These are phyloP conservation scores for Moricandia arvensis DNA, from an alignment of 345 rosid species.

Conservation along the genomic window DNA sequence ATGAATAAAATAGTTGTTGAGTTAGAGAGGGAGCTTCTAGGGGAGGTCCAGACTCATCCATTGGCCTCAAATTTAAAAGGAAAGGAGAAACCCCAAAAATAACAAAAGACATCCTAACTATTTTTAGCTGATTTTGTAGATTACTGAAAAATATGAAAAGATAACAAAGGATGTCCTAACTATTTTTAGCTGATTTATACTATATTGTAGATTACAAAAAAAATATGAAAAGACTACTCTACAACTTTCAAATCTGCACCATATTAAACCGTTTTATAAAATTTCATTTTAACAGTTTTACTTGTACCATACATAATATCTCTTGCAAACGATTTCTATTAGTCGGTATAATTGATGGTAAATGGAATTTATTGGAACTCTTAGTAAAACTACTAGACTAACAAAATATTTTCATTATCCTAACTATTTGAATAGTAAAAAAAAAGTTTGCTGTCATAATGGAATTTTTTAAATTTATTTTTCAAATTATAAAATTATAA, in stretches of 20 bases:
- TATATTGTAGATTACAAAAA: no score
- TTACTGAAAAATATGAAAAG: no score
- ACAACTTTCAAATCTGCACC: neutral
- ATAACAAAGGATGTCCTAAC: no score
- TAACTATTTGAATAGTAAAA: neutral
- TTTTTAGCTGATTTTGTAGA: neutral
- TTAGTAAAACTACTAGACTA: neutral
- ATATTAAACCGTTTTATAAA: neutral
- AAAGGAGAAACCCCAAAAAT: neutral
- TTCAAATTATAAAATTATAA: neutral
- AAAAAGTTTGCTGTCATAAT: no score
- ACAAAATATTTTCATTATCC: neutral
- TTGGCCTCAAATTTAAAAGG: neutral
- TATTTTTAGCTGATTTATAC: no score
- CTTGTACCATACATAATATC: neutral
- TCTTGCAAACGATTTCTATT: neutral
- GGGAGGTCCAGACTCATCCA: neutral
- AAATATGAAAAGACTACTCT: neutral
- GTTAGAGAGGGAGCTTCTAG: conserved; percentile 1
- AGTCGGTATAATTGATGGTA: neutral
- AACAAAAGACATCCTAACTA: neutral
- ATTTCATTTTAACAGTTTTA: neutral
- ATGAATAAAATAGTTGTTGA: neutral
- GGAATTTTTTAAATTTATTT: no score
- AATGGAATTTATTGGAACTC: neutral